These are phyloP conservation scores for Parastagonospora nodorum DNA, from an alignment of 2,329 filamentous ascomycete genomes.

Conservation along the genomic window DNA sequence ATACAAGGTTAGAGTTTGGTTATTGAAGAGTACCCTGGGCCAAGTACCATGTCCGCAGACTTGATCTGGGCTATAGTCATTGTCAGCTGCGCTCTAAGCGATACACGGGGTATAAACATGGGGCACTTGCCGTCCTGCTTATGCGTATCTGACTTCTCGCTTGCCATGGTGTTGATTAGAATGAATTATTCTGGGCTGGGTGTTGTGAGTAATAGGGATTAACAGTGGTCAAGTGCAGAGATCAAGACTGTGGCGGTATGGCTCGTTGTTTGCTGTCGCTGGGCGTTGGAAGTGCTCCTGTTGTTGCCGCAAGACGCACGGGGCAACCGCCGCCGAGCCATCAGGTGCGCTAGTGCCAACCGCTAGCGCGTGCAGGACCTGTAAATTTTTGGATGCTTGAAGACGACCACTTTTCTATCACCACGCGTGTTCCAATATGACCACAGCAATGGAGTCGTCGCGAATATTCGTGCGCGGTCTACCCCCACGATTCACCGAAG, in stretches of 20 bases:
- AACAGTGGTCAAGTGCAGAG: slow-evolving; percentile 1
- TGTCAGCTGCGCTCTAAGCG: slow-evolving; percentile 28
- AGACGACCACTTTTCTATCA: slow-evolving; percentile 3
- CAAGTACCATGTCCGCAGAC: slow-evolving; percentile 92
- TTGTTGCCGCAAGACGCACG: background rate
- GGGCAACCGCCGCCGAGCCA: slow-evolving; percentile 3
- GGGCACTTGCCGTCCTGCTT: slow-evolving; percentile 56
- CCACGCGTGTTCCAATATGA: background rate
- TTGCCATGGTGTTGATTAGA: slow-evolving; percentile 36
- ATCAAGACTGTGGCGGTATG: slow-evolving; percentile 13
- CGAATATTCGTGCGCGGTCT: slow-evolving; percentile 74
- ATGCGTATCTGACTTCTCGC: slow-evolving; percentile 68
- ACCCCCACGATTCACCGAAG: slow-evolving; percentile 82
- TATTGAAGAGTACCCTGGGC: background rate
- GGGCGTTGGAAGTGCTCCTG: slow-evolving; percentile 1
- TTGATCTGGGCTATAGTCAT: slow-evolving; percentile 81
- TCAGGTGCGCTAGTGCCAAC: slow-evolving; percentile 3
- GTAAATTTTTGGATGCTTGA: slow-evolving; percentile 11
- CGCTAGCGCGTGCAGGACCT: slow-evolving; percentile 6
- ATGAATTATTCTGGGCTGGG: background rate
- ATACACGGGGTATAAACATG: slow-evolving; percentile 9
- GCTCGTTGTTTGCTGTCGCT: slow-evolving; percentile 15
- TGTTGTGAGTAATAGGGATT: background rate
- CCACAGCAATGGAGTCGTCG: slow-evolving; percentile 71
- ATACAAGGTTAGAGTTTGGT: slow-evolving; percentile 15